Percentiles rank a stretch among this genome's conserved stretches.
phyloP scores from a whole-genome alignment of 2,329 filamentous ascomycete genomes.

The Paraconiothyrium brasiliense region DNA sequence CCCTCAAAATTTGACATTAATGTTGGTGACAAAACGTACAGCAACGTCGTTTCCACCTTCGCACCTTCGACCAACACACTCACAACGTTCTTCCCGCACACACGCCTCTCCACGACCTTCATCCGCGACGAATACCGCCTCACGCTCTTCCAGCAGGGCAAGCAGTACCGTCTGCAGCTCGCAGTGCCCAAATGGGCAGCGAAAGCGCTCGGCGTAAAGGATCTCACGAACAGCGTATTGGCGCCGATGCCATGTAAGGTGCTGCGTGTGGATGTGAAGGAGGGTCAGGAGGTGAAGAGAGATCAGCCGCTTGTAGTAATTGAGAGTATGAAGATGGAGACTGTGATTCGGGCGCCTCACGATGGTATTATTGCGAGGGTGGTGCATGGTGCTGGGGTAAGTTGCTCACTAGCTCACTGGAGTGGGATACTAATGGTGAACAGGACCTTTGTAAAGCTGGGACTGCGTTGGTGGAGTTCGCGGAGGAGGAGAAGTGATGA shows the following conservation, averaged over 20 bases:
- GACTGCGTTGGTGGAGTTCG: conserved; percentile 50
- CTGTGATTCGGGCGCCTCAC: conserved; percentile 60
- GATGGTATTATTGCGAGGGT: conserved; percentile 59
- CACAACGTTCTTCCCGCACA: conserved; percentile 81
- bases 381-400: conserved; percentile 59
- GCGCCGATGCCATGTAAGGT: conserved; percentile 99
- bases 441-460: conserved; percentile 56
- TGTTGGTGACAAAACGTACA: conserved; percentile 50
- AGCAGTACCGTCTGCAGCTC: conserved; percentile 65
- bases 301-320: conserved; percentile 84
- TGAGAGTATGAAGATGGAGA: conserved; percentile 66
- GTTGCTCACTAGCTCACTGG: conserved; percentile 14
- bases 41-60: conserved; percentile 60
- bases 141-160: conserved; percentile 78
- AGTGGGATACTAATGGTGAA: conserved; percentile 19
- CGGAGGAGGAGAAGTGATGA: conserved; percentile 22
- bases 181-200: conserved; percentile 80
- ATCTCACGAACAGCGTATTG: conserved; percentile 80
- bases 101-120: conserved; percentile 81
- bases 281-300: conserved; percentile 83
- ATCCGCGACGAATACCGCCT: conserved; percentile 70
- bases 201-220: conserved; percentile 85
- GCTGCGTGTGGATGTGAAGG: conserved; percentile 84
- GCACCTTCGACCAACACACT: conserved; percentile 60
- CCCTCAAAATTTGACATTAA: conserved; percentile 62